Evolutionary conservation across 805 yeast genomes (phyloP).

Genomic region (Maudiozyma barnettii): DNA sequence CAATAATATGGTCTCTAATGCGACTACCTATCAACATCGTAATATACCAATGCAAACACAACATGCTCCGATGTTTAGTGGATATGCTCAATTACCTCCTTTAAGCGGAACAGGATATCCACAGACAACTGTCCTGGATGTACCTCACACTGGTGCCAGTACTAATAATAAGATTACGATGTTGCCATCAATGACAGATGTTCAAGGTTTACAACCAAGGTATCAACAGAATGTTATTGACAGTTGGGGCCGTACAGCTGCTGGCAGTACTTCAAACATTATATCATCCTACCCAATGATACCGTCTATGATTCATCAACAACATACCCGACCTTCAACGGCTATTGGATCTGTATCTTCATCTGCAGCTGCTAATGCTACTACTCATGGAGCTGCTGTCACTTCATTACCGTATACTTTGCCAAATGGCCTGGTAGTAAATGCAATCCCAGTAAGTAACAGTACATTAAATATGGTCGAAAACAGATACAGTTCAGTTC

Average conservation of each 20-base stretch:
- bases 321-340: background rate
- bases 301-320: background rate
- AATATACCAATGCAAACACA: background rate
- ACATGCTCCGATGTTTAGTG: background rate
- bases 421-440: background rate
- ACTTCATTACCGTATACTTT: slow-evolving; percentile 4
- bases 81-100: slow-evolving; percentile 3
- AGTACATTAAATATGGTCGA: slow-evolving; percentile 3
- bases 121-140: background rate
- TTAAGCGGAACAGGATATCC: background rate
- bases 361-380: background rate
- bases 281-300: background rate
- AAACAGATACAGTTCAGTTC: slow-evolving; percentile 13
- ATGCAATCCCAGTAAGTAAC: background rate
- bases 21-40: background rate
- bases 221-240: background rate
- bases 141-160: background rate
- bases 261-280: background rate
- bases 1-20: slow-evolving; percentile 10
- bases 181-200: slow-evolving; percentile 1
- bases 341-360: too few relatives aligned
- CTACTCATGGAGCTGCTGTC: background rate
- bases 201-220: slow-evolving; percentile 4
- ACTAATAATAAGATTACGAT: background rate
- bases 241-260: background rate